Percentiles rank a stretch among this genome's conserved stretches.
Conservation (phyloP, 768 basidiomycete species). For the Botryobasidium botryosum region DNA sequence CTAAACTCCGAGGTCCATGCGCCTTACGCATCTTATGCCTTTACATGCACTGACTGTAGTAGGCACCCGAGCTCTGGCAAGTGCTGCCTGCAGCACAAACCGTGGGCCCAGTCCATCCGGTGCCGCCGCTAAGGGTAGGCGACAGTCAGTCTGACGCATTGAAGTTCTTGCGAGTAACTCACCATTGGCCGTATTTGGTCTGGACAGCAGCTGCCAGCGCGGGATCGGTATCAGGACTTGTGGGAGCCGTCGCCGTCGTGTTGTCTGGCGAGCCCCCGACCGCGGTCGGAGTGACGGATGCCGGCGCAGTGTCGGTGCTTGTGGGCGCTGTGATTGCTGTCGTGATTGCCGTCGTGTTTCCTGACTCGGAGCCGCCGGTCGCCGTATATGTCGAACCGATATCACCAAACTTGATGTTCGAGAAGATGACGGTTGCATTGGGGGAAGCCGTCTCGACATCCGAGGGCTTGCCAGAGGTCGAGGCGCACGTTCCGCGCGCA, state of each 20-base stretch:
- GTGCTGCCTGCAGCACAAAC: constrained; percentile 2
- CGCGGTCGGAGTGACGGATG: too few relatives aligned
- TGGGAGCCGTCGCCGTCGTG: too few relatives aligned
- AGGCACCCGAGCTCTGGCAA: constrained; percentile 4
- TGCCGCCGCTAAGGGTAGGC: constrained; percentile 5
- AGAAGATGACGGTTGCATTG: constrained; percentile 7
- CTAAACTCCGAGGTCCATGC: too few relatives aligned
- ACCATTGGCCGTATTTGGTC: constrained; percentile 11
- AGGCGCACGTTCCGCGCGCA: constrained; percentile 8
- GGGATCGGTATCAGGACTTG: too few relatives aligned
- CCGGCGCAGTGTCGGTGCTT: neutral
- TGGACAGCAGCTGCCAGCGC: constrained; percentile 2
- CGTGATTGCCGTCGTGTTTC: too few relatives aligned
- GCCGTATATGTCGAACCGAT: constrained; percentile 4
- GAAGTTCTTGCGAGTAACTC: neutral
- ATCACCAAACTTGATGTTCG: constrained; percentile 11
- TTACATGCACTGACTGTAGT: constrained; percentile 9
- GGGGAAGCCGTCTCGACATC: constrained; percentile 3
- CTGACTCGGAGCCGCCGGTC: too few relatives aligned
- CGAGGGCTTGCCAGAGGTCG: constrained; percentile 8
- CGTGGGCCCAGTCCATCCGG: constrained; percentile 6
- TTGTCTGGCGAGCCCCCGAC: too few relatives aligned
- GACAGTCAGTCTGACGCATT: neutral
- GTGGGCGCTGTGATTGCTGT: constrained; percentile 1
- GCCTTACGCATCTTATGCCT: too few relatives aligned